Evolutionary conservation across 169 alveolate genomes (phyloP).

Genomic region (Besnoitia besnoiti): DNA sequence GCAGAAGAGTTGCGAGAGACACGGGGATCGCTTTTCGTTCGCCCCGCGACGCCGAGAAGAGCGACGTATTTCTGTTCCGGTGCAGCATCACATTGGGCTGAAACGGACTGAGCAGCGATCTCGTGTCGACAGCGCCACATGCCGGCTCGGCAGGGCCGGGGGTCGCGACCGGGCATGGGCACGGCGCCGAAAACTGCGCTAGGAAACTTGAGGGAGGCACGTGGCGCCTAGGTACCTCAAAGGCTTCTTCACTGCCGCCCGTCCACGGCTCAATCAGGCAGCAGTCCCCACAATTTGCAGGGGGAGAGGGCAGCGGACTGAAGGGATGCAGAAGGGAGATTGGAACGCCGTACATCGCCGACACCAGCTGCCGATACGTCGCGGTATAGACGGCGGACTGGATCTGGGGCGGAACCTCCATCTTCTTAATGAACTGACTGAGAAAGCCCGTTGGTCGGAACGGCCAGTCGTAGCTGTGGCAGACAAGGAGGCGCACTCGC

Average conservation of each 20-base stretch:
- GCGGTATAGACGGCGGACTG: slow-evolving; percentile 19
- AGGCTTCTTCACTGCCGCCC: not conserved
- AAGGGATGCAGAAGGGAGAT: not conserved
- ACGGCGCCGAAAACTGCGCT: not conserved
- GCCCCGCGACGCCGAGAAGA: not conserved
- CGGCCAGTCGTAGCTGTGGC: slow-evolving; percentile 30
- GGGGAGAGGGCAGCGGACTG: not conserved
- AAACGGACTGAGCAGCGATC: not conserved
- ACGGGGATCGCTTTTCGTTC: not conserved
- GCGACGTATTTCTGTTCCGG: not conserved
- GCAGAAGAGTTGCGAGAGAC: not conserved
- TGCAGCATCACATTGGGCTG: not conserved
- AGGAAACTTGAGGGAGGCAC: not conserved
- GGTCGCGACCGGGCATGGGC: not conserved
- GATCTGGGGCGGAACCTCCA: slow-evolving; percentile 32
- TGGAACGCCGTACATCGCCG: not conserved
- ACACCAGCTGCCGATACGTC: slow-evolving; percentile 24
- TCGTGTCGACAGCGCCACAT: no score
- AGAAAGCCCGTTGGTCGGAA: slow-evolving; percentile 12
- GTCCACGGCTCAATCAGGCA: not conserved
- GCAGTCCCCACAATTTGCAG: not conserved
- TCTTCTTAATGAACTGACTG: slow-evolving; percentile 17
- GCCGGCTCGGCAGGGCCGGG: not conserved
- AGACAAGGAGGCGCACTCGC: slow-evolving; percentile 15
- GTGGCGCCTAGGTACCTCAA: not conserved